These are phyloP conservation scores for Plasmopara viticola DNA, from an alignment of 352 stramenopile species.

Conservation along the genomic window DNA sequence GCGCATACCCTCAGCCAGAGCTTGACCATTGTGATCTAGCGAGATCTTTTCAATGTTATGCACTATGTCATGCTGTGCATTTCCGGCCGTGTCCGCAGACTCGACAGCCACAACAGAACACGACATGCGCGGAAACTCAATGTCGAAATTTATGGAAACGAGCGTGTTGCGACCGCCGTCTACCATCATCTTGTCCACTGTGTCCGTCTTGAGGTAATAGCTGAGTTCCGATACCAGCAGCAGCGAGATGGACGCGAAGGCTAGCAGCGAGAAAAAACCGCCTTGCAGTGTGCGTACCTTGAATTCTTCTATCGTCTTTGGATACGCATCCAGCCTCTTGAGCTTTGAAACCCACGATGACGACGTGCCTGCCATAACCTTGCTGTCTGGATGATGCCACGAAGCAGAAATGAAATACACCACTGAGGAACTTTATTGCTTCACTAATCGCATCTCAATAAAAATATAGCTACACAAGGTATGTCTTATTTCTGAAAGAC, in stretches of 20 bases:
- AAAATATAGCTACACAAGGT: too few relatives aligned
- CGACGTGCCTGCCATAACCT: conserved; percentile 2
- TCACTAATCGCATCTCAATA: too few relatives aligned
- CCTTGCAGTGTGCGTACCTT: conserved; percentile 81
- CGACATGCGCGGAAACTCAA: conserved; percentile 78
- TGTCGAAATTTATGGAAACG: conserved; percentile 74
- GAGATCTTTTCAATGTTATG: conserved; percentile 78
- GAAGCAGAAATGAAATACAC: conserved; percentile 1
- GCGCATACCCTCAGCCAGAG: conserved; percentile 40
- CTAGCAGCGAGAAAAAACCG: conserved; percentile 72
- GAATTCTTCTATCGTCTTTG: conserved; percentile 87
- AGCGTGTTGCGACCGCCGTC: conserved; percentile 63
- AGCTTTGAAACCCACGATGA: conserved; percentile 32
- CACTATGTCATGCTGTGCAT: conserved; percentile 64
- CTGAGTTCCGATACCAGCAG: conserved; percentile 67
- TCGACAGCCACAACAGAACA: conserved; percentile 70
- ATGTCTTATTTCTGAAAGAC: too few relatives aligned
- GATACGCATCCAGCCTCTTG: conserved; percentile 69
- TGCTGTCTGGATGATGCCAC: conserved; percentile 8
- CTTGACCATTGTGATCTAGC: conserved; percentile 41
- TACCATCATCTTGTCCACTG: conserved; percentile 81
- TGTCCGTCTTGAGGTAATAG: conserved; percentile 75
- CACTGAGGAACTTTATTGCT: too few relatives aligned
- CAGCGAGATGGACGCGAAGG: conserved; percentile 57
- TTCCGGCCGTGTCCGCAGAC: conserved; percentile 61